Percentiles rank a stretch among this genome's conserved stretches.
Conservation (phyloP, 225 moss, liverwort and hornwort species). For the Antitrichia curtipendula region DNA sequence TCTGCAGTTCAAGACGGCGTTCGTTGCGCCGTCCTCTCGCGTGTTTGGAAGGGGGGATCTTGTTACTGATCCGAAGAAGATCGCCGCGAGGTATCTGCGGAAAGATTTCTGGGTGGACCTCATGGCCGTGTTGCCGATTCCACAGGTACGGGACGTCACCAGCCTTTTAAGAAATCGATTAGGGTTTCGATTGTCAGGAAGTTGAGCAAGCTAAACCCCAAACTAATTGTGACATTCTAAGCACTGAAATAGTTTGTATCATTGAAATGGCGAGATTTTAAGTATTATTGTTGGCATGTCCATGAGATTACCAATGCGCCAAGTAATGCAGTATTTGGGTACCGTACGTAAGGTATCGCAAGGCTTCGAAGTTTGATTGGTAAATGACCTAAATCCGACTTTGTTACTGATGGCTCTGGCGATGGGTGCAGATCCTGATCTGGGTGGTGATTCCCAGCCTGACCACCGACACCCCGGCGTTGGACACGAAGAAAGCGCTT, state of each 20-base stretch:
- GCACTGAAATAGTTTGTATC: background rate
- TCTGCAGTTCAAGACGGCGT: constrained; percentile 47
- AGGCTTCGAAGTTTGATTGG: background rate
- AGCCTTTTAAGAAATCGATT: background rate
- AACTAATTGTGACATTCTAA: background rate
- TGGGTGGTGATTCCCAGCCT: constrained; percentile 48
- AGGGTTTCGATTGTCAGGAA: background rate
- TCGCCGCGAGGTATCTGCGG: constrained; percentile 27
- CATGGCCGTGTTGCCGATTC: constrained; percentile 45
- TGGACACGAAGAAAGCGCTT: constrained; percentile 33
- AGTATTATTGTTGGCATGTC: background rate
- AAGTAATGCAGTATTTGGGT: background rate
- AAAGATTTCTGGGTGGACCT: constrained; percentile 53
- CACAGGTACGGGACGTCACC: constrained; percentile 37
- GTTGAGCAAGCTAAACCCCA: background rate
- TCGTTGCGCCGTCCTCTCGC: constrained; percentile 25
- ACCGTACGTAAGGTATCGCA: background rate
- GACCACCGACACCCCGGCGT: constrained; percentile 3
- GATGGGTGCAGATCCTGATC: constrained; percentile 21
- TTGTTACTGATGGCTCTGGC: background rate
- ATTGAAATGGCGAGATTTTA: background rate
- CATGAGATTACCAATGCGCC: background rate
- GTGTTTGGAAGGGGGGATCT: constrained; percentile 49
- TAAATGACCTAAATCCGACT: background rate
- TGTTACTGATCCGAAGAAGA: constrained; percentile 25